Conservation (phyloP, 2,329 filamentous ascomycete genomes). For the Hypoxylon sp. region DNA sequence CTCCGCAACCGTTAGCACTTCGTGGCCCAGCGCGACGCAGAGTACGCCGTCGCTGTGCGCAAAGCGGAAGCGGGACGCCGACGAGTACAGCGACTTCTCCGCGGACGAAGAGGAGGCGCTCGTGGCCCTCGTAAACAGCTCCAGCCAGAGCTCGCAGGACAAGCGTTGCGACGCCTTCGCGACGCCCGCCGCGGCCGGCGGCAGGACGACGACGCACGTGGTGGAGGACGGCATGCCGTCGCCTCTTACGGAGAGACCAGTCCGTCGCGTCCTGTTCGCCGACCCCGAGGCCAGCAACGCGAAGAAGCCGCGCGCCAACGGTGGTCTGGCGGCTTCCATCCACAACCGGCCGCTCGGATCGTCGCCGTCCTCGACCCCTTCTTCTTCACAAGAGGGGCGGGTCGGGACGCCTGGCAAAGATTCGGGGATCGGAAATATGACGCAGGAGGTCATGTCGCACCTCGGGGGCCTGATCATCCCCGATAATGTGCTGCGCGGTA, state of each 20-base stretch:
- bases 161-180: conserved; percentile 33
- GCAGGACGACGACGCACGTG: conserved; percentile 22
- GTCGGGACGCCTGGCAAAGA: conserved; percentile 37
- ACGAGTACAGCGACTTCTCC: conserved; percentile 47
- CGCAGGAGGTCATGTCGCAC: conserved; percentile 62
- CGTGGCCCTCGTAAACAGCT: conserved; percentile 39
- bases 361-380: conserved; percentile 26
- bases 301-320: conserved; percentile 43
- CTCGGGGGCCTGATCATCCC: conserved; percentile 59
- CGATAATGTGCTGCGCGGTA: conserved; percentile 50
- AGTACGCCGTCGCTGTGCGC: conserved; percentile 23
- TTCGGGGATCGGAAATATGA: conserved; percentile 49
- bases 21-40: conserved; percentile 17
- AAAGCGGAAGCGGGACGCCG: conserved; percentile 46
- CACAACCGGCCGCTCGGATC: conserved; percentile 41
- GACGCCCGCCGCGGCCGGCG: conserved; percentile 33
- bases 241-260: conserved; percentile 45
- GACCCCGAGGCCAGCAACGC: conserved; percentile 29
- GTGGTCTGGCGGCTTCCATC: conserved; percentile 1
- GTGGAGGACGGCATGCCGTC: conserved; percentile 45
- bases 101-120: conserved; percentile 47
- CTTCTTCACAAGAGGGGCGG: conserved; percentile 26
- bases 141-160: conserved; percentile 18
- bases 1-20: too few relatives aligned
- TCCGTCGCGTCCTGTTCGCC: conserved; percentile 47